phyloP scores from a whole-genome alignment of 352 stramenopile species.

The Phytophthora agathidicida region DNA sequence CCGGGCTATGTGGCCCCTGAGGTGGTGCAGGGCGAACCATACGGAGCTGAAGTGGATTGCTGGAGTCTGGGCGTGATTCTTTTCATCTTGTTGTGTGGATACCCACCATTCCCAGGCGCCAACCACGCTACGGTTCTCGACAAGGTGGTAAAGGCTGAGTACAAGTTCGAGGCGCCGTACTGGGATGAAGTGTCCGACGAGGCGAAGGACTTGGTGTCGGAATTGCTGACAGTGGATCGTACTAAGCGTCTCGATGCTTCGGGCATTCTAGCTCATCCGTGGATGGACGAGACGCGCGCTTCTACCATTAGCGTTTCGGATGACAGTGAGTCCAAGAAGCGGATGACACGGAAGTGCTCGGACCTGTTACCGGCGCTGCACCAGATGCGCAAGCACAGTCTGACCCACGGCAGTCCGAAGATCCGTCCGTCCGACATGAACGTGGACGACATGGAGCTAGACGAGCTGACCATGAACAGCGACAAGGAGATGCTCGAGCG shows the following conservation, averaged over 20 bases:
- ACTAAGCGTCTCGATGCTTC: conserved; percentile 68
- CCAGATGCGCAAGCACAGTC: conserved; percentile 78
- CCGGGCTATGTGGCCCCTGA: conserved; percentile 94
- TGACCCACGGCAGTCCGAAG: conserved; percentile 71
- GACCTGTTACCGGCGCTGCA: conserved; percentile 70
- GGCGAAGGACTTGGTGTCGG: conserved; percentile 96
- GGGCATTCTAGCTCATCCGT: conserved; percentile 75
- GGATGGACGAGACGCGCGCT: conserved; percentile 64
- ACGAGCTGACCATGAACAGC: conserved; percentile 54
- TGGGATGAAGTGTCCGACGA: conserved; percentile 95
- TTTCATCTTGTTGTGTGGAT: conserved; percentile 95
- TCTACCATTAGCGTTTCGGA: conserved; percentile 31
- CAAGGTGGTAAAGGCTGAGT: conserved; percentile 84
- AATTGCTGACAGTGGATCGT: conserved; percentile 92
- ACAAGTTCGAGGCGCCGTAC: conserved; percentile 91
- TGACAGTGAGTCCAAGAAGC: conserved; percentile 37
- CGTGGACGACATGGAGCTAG: conserved; percentile 63
- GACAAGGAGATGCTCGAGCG: conserved; percentile 72
- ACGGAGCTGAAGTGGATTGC: conserved; percentile 92
- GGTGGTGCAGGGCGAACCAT: conserved; percentile 88
- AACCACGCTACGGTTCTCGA: conserved; percentile 78
- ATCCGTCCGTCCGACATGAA: conserved; percentile 81
- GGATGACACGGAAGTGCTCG: conserved; percentile 52
- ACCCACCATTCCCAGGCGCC: conserved; percentile 83
- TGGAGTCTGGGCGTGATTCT: conserved; percentile 95